These are phyloP conservation scores for Solanum stenotomum DNA, from an alignment of 257 asterid genomes.

Conservation along the genomic window DNA sequence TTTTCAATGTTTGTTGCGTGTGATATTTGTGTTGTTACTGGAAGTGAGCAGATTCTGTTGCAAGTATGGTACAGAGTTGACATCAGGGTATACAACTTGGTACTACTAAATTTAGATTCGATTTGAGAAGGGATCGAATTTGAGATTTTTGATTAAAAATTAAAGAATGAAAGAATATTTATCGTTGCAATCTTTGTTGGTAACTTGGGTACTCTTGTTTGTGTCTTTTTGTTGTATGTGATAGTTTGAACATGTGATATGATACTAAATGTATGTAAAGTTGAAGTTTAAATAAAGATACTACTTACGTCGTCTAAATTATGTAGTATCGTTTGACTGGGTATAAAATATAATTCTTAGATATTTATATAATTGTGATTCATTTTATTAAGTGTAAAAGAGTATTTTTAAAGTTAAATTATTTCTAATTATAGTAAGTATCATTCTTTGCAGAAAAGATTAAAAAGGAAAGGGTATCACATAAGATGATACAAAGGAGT, in stretches of 20 bases:
- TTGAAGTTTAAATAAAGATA: too few species aligned
- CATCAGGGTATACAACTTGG: neutral
- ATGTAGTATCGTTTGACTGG: too few species aligned
- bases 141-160: too few species aligned
- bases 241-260: too few species aligned
- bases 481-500: rapidly evolving
- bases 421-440: too few species aligned
- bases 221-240: neutral
- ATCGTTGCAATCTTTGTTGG: too few species aligned
- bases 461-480: neutral
- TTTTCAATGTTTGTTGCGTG: neutral
- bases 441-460: too few species aligned
- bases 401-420: neutral
- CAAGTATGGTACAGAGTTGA: neutral
- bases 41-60: neutral
- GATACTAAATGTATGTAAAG: too few species aligned
- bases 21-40: neutral
- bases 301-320: neutral
- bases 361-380: neutral
- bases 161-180: too few species aligned
- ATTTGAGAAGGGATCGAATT: too few species aligned
- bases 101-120: neutral
- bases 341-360: too few species aligned
- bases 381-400: neutral
- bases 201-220: neutral